These are phyloP conservation scores for Beta macrorhiza DNA, from an alignment of 179 eudicot species.

Conservation along the genomic window DNA sequence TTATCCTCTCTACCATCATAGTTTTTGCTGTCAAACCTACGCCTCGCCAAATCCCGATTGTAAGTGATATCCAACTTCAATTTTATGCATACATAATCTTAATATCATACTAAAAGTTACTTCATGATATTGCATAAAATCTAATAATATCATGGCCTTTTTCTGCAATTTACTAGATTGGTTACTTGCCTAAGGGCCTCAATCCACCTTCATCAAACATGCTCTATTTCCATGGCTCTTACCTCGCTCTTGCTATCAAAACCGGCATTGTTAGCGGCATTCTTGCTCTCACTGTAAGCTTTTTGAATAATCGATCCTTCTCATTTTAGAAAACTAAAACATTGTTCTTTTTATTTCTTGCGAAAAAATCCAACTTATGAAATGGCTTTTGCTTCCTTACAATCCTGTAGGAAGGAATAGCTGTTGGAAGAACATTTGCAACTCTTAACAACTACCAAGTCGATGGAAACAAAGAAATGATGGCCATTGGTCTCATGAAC, in stretches of 20 bases:
- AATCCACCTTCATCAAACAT: conserved; percentile 87
- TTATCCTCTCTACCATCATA: conserved; percentile 67
- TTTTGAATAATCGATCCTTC: background rate
- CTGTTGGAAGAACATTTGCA: conserved; percentile 98
- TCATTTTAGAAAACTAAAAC: background rate
- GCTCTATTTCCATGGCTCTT: conserved; percentile 62
- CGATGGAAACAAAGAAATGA: conserved; percentile 98
- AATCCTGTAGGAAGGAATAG: conserved; percentile 79
- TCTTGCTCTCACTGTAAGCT: conserved; percentile 85
- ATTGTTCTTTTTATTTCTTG: no score
- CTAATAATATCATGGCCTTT: background rate
- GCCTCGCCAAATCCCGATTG: conserved; percentile 53
- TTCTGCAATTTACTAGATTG: conserved; percentile 51
- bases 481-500: conserved; percentile 96
- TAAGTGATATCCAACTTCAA: conserved; percentile 35
- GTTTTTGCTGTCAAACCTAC: conserved; percentile 61
- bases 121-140: background rate
- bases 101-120: background rate
- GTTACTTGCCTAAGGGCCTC: conserved; percentile 77
- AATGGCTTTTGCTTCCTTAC: background rate
- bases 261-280: conserved; percentile 85
- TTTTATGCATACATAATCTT: background rate
- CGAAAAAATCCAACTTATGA: no score
- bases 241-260: conserved; percentile 63
- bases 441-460: conserved; percentile 84